Conservation (phyloP, 441 rosid genomes). For the Pelargonium cotyledonis region DNA sequence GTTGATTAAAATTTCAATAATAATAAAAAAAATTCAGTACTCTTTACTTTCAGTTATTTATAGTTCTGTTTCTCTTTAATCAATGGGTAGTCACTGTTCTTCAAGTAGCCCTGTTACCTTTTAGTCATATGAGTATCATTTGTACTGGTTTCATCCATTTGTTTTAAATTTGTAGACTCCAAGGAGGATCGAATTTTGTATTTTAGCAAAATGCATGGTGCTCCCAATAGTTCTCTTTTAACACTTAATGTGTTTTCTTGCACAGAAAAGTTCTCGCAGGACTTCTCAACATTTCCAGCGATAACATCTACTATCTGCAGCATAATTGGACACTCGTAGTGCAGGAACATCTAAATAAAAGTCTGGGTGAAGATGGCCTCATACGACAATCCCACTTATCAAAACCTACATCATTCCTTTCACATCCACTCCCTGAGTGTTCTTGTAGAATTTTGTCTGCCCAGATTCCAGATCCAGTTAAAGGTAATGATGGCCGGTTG, state of each 20-base stretch:
- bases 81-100: too few relatives aligned
- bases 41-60: neutral
- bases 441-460: constrained; percentile 65
- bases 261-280: constrained; percentile 65
- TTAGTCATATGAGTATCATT: neutral
- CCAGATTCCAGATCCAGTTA: constrained; percentile 27
- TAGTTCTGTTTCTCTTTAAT: too few relatives aligned
- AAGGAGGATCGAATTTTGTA: neutral
- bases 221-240: neutral
- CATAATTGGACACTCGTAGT: constrained; percentile 64
- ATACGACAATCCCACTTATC: constrained; percentile 58
- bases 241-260: constrained; percentile 14
- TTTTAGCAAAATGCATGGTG: neutral
- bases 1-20: too few relatives aligned
- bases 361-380: constrained; percentile 72
- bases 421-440: constrained; percentile 96
- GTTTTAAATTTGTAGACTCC: neutral
- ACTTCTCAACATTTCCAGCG: constrained; percentile 48
- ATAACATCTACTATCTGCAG: constrained; percentile 70
- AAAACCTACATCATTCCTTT: constrained; percentile 62
- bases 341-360: constrained; percentile 71
- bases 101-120: too few relatives aligned
- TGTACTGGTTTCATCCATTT: neutral
- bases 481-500: constrained; percentile 45
- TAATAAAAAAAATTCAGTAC: neutral